These are phyloP conservation scores for Cutaneotrichosporon sp. DNA, from an alignment of 1,284 basidiomycete species.

Conservation along the genomic window DNA sequence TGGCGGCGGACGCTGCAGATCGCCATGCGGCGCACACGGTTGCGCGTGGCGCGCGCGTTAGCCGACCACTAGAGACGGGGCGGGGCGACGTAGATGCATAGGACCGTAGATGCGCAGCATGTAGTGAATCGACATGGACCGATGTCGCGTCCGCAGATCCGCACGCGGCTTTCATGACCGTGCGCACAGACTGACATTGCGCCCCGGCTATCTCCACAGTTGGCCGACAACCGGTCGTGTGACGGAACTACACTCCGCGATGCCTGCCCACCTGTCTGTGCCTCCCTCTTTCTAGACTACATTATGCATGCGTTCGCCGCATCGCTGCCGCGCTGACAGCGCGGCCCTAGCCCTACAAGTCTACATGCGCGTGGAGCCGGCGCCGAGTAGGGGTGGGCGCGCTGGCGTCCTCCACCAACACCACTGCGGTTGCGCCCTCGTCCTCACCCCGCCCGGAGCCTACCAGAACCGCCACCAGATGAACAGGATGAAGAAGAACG, in stretches of 20 bases:
- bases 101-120: neutral
- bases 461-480: conserved; percentile 84
- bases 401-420: too few relatives aligned
- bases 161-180: neutral
- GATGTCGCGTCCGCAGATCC: neutral
- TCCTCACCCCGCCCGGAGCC: neutral
- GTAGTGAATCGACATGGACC: neutral
- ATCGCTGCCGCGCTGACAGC: neutral
- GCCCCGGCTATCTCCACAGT: neutral
- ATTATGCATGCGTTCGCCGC: conserved; percentile 1
- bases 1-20: conserved; percentile 23
- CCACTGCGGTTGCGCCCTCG: neutral
- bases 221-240: neutral
- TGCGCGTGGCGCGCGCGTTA: conserved; percentile 16
- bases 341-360: neutral
- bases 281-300: neutral
- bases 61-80: neutral
- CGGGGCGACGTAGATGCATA: neutral
- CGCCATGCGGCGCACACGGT: conserved; percentile 11
- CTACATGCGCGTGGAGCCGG: neutral
- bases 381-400: too few relatives aligned
- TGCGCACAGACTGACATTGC: too few relatives aligned
- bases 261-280: too few relatives aligned
- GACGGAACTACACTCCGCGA: neutral
- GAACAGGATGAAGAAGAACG: conserved; percentile 77